These are phyloP conservation scores for Fusarium floridanum DNA, from an alignment of 2,329 filamentous ascomycete species.

Conservation along the genomic window DNA sequence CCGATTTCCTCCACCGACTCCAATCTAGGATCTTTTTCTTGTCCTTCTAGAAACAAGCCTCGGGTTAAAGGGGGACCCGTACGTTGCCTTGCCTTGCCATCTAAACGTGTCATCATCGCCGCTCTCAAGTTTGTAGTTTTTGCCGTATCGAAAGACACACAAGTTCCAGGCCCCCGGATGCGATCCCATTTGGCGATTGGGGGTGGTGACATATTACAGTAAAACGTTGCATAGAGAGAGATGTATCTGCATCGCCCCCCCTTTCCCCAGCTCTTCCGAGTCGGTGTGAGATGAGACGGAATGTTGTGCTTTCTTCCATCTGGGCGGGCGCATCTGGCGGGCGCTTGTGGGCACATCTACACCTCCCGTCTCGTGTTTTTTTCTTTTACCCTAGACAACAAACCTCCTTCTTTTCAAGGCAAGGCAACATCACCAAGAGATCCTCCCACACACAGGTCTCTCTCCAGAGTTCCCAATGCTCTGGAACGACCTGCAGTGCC, in stretches of 20 bases:
- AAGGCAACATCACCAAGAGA: constrained; percentile 10
- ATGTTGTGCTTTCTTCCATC: constrained; percentile 6
- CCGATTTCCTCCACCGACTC: background rate
- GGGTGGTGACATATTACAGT: constrained; percentile 1
- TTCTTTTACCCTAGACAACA: constrained; percentile 3
- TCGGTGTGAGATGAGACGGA: constrained; percentile 25
- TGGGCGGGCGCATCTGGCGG: constrained; percentile 10
- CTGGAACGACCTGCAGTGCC: constrained; percentile 25
- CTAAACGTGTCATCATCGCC: background rate
- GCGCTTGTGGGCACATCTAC: constrained; percentile 14
- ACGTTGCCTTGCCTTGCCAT: background rate
- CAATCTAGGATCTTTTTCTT: background rate
- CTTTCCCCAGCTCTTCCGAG: constrained; percentile 8
- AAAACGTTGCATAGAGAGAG: constrained; percentile 22
- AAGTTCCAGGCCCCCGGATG: constrained; percentile 17
- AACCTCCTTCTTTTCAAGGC: constrained; percentile 2
- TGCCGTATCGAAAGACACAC: constrained; percentile 16
- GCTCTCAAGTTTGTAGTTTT: background rate
- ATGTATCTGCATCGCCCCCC: constrained; percentile 6
- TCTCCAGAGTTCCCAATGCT: constrained; percentile 19
- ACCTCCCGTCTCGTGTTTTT: constrained; percentile 18
- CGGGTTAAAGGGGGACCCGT: background rate
- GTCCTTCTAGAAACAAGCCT: background rate
- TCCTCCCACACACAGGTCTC: too few species aligned
- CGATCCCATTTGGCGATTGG: constrained; percentile 28